phyloP scores from a whole-genome alignment of 148 eudicot genomes.

The Persicaria maculosa region DNA sequence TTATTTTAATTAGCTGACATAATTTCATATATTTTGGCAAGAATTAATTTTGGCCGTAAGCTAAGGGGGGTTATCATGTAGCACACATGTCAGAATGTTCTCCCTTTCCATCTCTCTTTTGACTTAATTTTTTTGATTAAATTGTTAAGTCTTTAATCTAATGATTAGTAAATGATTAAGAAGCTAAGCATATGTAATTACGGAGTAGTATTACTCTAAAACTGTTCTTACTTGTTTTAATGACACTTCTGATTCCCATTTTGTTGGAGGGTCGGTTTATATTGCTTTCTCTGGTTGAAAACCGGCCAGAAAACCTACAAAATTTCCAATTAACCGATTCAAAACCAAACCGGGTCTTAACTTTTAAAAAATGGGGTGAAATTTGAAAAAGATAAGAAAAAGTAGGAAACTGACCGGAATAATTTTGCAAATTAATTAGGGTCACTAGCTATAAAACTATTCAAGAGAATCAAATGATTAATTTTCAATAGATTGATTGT shows the following conservation, averaged over 20 bases:
- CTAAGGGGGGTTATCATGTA: constrained; percentile 9
- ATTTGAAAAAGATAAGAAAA: no score
- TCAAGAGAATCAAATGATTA: neutral
- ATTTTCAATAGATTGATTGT: neutral
- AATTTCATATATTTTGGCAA: neutral
- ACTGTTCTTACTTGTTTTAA: neutral
- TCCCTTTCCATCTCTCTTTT: constrained; percentile 4
- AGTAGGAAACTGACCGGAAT: no score
- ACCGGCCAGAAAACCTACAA: neutral
- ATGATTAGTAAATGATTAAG: neutral
- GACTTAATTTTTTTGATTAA: neutral
- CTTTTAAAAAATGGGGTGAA: neutral
- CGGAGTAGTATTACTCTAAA: no score
- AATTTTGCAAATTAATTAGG: no score
- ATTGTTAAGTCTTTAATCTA: neutral
- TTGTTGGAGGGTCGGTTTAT: neutral
- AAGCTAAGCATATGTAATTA: neutral
- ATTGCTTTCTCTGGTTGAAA: neutral
- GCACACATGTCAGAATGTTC: constrained; percentile 12
- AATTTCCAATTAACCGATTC: no score
- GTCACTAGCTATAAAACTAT: neutral
- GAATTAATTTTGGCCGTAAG: neutral
- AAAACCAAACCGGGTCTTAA: no score
- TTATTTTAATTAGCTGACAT: neutral
- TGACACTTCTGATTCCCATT: neutral